Conservation (phyloP, 768 basidiomycete genomes). For the Psilocybe tampanensis region DNA sequence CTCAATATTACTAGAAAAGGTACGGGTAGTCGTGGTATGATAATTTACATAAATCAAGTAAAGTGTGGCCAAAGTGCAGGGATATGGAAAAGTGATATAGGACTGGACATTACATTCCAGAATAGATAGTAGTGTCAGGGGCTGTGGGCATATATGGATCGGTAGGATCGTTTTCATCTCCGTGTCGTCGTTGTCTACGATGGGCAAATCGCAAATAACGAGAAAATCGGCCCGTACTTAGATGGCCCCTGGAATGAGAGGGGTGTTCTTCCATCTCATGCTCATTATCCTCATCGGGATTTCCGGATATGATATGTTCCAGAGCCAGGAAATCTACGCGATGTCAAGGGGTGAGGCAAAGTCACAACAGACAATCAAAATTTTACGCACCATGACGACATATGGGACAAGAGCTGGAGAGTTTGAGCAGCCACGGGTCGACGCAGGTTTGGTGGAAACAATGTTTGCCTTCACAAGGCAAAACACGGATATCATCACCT, state of each 20-base stretch:
- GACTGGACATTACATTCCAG: conserved; percentile 16
- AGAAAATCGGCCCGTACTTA: conserved; percentile 48
- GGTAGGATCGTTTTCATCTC: conserved; percentile 31
- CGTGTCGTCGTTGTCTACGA: conserved; percentile 32
- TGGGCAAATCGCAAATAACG: conserved; percentile 58
- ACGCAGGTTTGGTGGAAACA: conserved; percentile 89
- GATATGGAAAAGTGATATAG: not conserved
- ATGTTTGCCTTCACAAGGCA: conserved; percentile 92
- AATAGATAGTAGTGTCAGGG: conserved; percentile 29
- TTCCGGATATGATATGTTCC: conserved; percentile 52
- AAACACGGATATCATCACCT: conserved; percentile 86
- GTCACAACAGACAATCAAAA: not conserved
- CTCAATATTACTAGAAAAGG: not conserved
- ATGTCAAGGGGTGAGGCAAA: not conserved
- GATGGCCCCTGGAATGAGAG: conserved; percentile 10
- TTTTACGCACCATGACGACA: conserved; percentile 78
- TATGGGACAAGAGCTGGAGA: conserved; percentile 90
- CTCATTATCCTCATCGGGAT: conserved; percentile 25
- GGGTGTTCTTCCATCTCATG: conserved; percentile 12
- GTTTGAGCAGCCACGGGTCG: conserved; percentile 90
- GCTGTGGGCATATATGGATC: conserved; percentile 36
- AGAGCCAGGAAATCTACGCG: conserved; percentile 59
- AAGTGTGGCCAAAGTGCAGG: not conserved
- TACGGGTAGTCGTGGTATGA: not conserved
- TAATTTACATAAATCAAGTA: conserved; percentile 2